phyloP scores from a whole-genome alignment of 257 asterid species.

The Forsythia suspensa region DNA sequence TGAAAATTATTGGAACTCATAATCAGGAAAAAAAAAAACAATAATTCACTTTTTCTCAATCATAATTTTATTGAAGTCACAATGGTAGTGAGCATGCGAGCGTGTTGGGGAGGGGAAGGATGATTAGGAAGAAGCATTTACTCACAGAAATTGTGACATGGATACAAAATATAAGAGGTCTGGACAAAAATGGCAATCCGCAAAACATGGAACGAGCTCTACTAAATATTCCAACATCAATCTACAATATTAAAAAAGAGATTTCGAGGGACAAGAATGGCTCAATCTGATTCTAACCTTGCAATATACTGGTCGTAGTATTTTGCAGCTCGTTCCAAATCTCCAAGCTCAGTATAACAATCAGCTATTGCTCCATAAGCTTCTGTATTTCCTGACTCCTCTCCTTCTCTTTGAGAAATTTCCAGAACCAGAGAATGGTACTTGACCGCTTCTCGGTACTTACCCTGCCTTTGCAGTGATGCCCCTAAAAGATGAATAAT shows the following conservation, averaged over 20 bases:
- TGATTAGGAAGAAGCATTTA: not conserved
- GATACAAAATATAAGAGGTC: slow-evolving; percentile 20
- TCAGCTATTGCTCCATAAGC: slow-evolving; percentile 99
- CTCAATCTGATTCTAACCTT: slow-evolving; percentile 80
- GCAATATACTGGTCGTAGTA: slow-evolving; percentile 86
- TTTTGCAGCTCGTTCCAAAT: slow-evolving; percentile 85
- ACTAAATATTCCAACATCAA: slow-evolving; percentile 18
- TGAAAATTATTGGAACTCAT: too few relatives aligned
- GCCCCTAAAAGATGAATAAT: slow-evolving; percentile 56
- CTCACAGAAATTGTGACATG: not conserved
- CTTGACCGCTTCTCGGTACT: slow-evolving; percentile 80
- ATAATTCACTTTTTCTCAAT: too few relatives aligned
- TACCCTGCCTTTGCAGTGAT: slow-evolving; percentile 90
- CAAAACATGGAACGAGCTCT: slow-evolving; percentile 15
- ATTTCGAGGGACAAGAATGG: slow-evolving; percentile 7
- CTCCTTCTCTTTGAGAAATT: slow-evolving; percentile 78
- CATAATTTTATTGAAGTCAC: too few relatives aligned
- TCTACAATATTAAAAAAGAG: not conserved
- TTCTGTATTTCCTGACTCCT: slow-evolving; percentile 90
- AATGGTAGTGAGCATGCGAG: too few relatives aligned
- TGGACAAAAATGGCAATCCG: slow-evolving; percentile 14
- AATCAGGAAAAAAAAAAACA: too few relatives aligned
- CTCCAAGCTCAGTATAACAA: slow-evolving; percentile 95
- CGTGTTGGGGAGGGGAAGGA: too few relatives aligned
- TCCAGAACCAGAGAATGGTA: slow-evolving; percentile 83